Conservation (phyloP, 1,284 basidiomycete genomes). For the Prillingera fragicola region DNA sequence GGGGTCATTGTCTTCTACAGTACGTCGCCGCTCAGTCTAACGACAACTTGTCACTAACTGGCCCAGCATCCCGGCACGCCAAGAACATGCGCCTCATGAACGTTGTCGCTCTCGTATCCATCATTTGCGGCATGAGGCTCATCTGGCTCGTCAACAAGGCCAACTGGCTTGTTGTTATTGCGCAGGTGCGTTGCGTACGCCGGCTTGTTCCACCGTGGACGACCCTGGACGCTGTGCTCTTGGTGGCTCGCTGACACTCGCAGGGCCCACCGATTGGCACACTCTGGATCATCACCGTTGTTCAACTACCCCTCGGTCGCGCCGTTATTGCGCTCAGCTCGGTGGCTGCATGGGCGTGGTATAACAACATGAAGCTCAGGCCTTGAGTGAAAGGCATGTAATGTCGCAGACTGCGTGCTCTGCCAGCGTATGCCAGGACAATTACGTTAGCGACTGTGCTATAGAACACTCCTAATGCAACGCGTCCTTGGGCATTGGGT, state of each 20-base stretch:
- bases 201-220: not conserved
- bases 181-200: conserved; percentile 29
- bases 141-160: conserved; percentile 48
- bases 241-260: not conserved
- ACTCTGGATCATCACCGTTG: conserved; percentile 46
- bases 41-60: not conserved
- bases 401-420: too few species aligned
- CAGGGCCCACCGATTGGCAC: conserved; percentile 47
- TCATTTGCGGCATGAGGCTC: conserved; percentile 35
- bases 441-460: not conserved
- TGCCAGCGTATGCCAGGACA: too few species aligned
- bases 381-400: not conserved
- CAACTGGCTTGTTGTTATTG: conserved; percentile 35
- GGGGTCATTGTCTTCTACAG: conserved; percentile 40
- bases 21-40: conserved; percentile 10
- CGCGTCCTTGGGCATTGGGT: too few species aligned
- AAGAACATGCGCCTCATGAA: conserved; percentile 22
- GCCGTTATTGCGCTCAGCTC: conserved; percentile 36
- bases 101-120: conserved; percentile 32
- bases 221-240: too few species aligned
- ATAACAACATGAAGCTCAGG: conserved; percentile 1
- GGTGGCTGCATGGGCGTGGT: conserved; percentile 5
- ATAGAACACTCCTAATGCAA: conserved; percentile 5
- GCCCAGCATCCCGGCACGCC: conserved; percentile 32
- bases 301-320: conserved; percentile 41